phyloP scores from a whole-genome alignment of 257 asterid species.

The Solanum rostratum region DNA sequence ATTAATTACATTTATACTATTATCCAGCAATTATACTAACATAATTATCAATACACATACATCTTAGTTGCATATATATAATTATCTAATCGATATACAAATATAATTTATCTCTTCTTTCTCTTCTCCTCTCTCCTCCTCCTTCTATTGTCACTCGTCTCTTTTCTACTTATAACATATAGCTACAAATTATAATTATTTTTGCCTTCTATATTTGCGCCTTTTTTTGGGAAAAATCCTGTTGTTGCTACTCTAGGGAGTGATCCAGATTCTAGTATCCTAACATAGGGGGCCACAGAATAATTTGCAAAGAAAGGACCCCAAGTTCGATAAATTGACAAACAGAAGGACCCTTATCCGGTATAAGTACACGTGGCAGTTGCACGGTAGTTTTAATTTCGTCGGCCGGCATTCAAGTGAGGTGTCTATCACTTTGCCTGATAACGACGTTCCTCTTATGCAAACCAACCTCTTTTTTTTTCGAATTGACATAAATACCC shows the following conservation, averaged over 20 bases:
- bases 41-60: too few relatives aligned
- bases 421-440: background rate
- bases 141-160: too few relatives aligned
- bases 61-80: too few relatives aligned
- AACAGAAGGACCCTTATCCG: constrained; percentile 29
- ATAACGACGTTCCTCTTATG: constrained; percentile 10
- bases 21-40: too few relatives aligned
- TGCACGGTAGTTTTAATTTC: background rate
- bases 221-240: too few relatives aligned
- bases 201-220: too few relatives aligned
- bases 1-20: too few relatives aligned
- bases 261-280: background rate
- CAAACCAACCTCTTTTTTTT: background rate
- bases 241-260: background rate
- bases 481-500: constrained; percentile 21
- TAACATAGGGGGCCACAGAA: background rate
- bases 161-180: too few relatives aligned
- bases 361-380: constrained; percentile 33
- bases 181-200: too few relatives aligned
- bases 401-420: constrained; percentile 17
- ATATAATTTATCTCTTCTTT: too few relatives aligned
- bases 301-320: background rate
- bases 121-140: too few relatives aligned
- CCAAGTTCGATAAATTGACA: constrained; percentile 8
- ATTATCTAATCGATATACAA: too few relatives aligned